These are phyloP conservation scores for Xanthoconium purpureum DNA, from an alignment of 768 basidiomycete species.

Conservation along the genomic window DNA sequence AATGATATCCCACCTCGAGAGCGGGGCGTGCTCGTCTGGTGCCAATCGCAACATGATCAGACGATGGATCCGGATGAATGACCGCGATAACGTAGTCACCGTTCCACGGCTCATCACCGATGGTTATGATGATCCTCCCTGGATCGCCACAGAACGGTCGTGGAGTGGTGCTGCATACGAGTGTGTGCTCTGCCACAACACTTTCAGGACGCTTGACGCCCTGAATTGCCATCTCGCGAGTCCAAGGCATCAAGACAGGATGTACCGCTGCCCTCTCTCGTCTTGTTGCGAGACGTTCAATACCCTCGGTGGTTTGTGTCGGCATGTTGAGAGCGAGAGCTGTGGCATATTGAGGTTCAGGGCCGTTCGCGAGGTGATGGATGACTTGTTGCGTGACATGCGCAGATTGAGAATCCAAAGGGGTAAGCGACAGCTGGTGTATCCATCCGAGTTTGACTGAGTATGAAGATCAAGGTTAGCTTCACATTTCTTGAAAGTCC, in stretches of 20 bases:
- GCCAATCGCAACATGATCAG: slow-evolving; percentile 37
- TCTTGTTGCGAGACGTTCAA: slow-evolving; percentile 43
- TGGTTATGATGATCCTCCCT: too few species aligned
- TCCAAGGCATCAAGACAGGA: slow-evolving; percentile 51
- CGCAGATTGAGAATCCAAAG: slow-evolving; percentile 8
- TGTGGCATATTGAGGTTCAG: slow-evolving; percentile 55
- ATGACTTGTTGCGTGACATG: background rate
- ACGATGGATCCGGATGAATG: slow-evolving; percentile 39
- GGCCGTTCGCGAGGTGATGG: slow-evolving; percentile 31
- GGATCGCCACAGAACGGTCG: slow-evolving; percentile 37
- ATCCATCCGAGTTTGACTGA: too few species aligned
- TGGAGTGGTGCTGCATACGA: slow-evolving; percentile 50
- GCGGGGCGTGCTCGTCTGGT: slow-evolving; percentile 53
- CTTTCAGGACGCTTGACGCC: slow-evolving; percentile 37
- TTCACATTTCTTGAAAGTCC: slow-evolving; percentile 21
- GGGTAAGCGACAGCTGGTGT: too few species aligned
- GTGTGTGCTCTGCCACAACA: slow-evolving; percentile 58
- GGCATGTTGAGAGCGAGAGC: slow-evolving; percentile 62
- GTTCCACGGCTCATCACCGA: slow-evolving; percentile 51
- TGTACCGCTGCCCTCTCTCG: slow-evolving; percentile 52
- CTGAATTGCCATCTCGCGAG: slow-evolving; percentile 67
- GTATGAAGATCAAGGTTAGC: slow-evolving; percentile 17
- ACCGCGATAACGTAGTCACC: slow-evolving; percentile 51
- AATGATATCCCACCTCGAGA: slow-evolving; percentile 61
- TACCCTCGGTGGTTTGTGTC: slow-evolving; percentile 56